phyloP scores from a whole-genome alignment of 2,329 filamentous ascomycete genomes.

The Berkeleyomyces basicola region DNA sequence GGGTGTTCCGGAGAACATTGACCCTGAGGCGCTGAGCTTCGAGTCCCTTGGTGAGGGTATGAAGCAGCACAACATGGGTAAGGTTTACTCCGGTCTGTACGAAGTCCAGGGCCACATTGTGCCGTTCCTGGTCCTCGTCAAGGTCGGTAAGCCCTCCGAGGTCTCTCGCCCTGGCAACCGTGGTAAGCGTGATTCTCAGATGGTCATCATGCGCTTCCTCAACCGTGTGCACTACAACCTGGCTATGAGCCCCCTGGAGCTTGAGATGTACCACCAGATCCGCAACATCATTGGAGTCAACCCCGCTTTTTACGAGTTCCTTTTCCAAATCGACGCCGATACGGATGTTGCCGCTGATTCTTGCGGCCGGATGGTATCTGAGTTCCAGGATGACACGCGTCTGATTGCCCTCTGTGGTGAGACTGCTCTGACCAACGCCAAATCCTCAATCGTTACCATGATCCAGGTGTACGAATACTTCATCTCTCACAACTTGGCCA shows the following conservation, averaged over 20 bases:
- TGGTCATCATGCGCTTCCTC: constrained; percentile 96
- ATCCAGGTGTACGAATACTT: constrained; percentile 99
- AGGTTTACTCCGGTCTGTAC: constrained; percentile 93
- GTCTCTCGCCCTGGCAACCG: constrained; percentile 89
- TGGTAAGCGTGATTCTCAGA: constrained; percentile 98
- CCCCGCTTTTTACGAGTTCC: constrained; percentile 93
- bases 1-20: constrained; percentile 80
- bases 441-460: constrained; percentile 90
- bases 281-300: constrained; percentile 98
- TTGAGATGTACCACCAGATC: constrained; percentile 98
- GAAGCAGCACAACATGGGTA: constrained; percentile 99
- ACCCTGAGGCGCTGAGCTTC: constrained; percentile 91
- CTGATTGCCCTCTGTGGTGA: constrained; percentile 93
- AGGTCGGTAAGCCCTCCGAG: constrained; percentile 94
- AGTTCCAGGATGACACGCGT: constrained; percentile 80
- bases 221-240: constrained; percentile 98
- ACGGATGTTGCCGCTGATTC: constrained; percentile 84
- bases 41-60: constrained; percentile 88
- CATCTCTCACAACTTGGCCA: constrained; percentile 92
- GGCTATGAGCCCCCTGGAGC: constrained; percentile 86
- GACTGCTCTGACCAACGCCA: constrained; percentile 82
- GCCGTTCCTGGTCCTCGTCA: constrained; percentile 90
- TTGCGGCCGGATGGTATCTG: constrained; percentile 76
- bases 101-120: constrained; percentile 97
- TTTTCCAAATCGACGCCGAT: constrained; percentile 93